Base-by-base conservation (phyloP, 2,329 filamentous ascomycete species). In the Blastomyces percursus region DNA sequence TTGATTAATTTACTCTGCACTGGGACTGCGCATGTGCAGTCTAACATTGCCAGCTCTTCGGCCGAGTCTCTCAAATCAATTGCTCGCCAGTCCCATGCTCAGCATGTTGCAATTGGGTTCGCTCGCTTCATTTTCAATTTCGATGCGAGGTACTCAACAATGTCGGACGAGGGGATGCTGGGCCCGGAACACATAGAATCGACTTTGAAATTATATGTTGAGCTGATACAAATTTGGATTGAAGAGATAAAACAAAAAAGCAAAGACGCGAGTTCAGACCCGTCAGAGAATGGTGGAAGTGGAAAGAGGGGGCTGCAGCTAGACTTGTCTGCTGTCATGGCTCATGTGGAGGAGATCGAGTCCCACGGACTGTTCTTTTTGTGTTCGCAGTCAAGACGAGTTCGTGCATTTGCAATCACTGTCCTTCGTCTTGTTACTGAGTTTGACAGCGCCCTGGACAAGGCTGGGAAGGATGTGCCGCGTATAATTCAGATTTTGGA, bases 61-160 rank as follows among this genome's bases (percentile, higher is more conserved):
- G 90, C 91, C 2, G 89, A 92, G 68, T 96, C 94, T 1, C 77
- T 99, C 19, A 97, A 96, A 73, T 93, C 93, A 0, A 99, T 99
- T 69, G 94, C 95, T 12, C 84, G 90, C 40, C 94, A 99, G 71
- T 90, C 88, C 8, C 89, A 96, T 75, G 92, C 94, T 0, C 91
- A 99, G 68, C 90, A 94, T 73, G 94, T 99, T 2, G 96, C 92
- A 0, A 96, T 95, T 75, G 93, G 94, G 0, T 99, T 99, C 75
- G 90, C 94, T 46, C 84, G 92, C 32, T 99, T 97, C 75, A 99
- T 99, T 61, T 99, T 99, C 78, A 96, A 94, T 68, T 99, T 97
- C 73, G 95, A 99, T 73, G 92, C 96, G 67, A 86, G 92, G 30
- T 99, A 99, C 74, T 91, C 93, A 0, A 97, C 94, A 40, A 96